These are phyloP conservation scores for Copromyces sp. DNA, from an alignment of 495 filamentous ascomycete species.

Conservation along the genomic window DNA sequence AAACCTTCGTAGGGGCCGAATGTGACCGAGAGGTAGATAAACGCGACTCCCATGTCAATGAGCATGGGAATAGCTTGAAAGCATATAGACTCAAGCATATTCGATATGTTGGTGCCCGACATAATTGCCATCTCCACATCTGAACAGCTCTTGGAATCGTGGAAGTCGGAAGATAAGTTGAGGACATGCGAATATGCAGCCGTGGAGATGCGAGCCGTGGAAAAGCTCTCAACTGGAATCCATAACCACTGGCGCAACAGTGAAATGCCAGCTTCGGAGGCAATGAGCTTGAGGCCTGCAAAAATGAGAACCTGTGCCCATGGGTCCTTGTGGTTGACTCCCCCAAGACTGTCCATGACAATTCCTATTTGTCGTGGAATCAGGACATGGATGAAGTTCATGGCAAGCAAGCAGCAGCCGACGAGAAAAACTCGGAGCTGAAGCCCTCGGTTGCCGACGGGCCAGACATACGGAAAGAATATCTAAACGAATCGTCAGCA, in stretches of 20 bases:
- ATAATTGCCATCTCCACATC: constrained; percentile 59
- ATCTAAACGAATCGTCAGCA: constrained; percentile 25
- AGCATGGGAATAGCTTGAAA: constrained; percentile 62
- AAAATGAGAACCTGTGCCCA: constrained; percentile 48
- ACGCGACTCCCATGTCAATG: constrained; percentile 58
- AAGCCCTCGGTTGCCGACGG: constrained; percentile 42
- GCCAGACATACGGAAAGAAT: constrained; percentile 59
- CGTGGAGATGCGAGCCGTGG: constrained; percentile 47
- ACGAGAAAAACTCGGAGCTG: constrained; percentile 48
- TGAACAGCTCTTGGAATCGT: constrained; percentile 61
- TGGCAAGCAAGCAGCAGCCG: constrained; percentile 48
- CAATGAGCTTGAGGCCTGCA: constrained; percentile 42
- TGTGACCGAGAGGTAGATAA: constrained; percentile 54
- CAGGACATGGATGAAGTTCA: constrained; percentile 52
- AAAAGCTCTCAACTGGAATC: constrained; percentile 57
- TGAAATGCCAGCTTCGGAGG: constrained; percentile 46
- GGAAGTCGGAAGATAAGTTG: constrained; percentile 69
- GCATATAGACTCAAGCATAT: constrained; percentile 54
- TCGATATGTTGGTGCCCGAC: constrained; percentile 52
- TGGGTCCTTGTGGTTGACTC: constrained; percentile 30
- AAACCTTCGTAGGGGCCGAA: constrained; percentile 70
- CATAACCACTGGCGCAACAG: constrained; percentile 50
- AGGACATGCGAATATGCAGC: constrained; percentile 68
- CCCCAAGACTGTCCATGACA: constrained; percentile 45
- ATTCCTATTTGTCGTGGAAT: constrained; percentile 58